Evolutionary conservation across 225 moss, liverwort and hornwort genomes (phyloP), one percentile per base, ranked within the genome.

Genomic region (Marchantia paleacea): DNA sequence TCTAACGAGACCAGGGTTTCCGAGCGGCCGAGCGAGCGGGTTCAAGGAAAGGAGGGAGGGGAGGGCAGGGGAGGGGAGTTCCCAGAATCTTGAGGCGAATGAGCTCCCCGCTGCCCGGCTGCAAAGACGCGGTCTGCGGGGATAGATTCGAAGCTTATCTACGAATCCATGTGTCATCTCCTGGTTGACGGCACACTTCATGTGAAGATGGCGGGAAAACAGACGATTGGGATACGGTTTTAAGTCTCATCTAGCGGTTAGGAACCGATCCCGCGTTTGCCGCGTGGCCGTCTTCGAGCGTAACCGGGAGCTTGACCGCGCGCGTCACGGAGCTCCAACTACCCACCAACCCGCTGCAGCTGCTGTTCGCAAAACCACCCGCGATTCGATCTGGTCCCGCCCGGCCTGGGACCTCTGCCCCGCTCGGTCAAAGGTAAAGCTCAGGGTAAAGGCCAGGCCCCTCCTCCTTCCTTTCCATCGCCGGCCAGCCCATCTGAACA

Each of bases 151-250:
- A 0, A 57, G 57, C 57, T 9, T 9, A 9, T 3, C 57, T 57
- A 0, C 8, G 19, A 9, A 2, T 57, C 57, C 57, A 57, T 57
- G 57, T 57, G 57, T 57, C 57, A 19, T 19, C 57, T 66, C 12
- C 66, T 29, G 10, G 25, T 66, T 66, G 66, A 26, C 8, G 66
- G 66, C 66, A 8, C 22, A 14, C 28, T 11, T 66, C 66, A 9
- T 66, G 8, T 66, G 14, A 66, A 57, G 26, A 66, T 28, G 66
- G 66, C 66, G 66, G 66, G 66, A 66, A 66, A 66, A 66, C 8
- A 28, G 10, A 66, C 66, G 66, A 26, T 66, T 26, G 25, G 26
- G 66, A 66, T 66, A 66, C 66, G 22, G 12, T 26, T 19, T 5
- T 57, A 19, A 1, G 57, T 13, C 57, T 57, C 57, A 57, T 57